A percentile compares a stretch with the other conserved stretches of the same genome.
These are phyloP conservation scores for Papiliotrema laurentii DNA, from an alignment of 1,284 basidiomycete species.

Conservation along the genomic window DNA sequence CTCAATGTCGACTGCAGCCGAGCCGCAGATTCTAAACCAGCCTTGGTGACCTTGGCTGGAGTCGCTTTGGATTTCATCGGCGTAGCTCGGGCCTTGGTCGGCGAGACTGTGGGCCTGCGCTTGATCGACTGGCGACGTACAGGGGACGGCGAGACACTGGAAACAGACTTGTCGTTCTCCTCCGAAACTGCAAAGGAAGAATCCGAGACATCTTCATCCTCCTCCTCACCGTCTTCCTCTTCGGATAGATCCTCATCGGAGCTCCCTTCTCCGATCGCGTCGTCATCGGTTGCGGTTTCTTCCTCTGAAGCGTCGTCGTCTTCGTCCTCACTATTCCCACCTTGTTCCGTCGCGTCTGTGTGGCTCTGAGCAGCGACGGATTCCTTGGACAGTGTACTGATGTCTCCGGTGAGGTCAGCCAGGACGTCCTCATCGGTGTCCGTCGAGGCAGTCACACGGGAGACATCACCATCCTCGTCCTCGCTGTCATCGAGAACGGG, in stretches of 20 bases:
- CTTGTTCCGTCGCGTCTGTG: background rate
- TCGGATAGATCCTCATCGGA: conserved; percentile 16
- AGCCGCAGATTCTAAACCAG: background rate
- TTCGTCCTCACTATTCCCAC: conserved; percentile 19
- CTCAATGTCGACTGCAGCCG: background rate
- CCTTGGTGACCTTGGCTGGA: background rate
- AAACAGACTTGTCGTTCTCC: conserved; percentile 8
- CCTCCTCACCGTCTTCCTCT: conserved; percentile 19
- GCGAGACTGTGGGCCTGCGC: conserved; percentile 7
- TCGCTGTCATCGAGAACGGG: background rate
- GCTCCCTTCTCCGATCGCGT: conserved; percentile 11
- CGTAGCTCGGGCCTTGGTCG: conserved; percentile 5
- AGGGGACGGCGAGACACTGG: conserved; percentile 14
- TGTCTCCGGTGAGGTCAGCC: background rate
- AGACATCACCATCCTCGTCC: conserved; percentile 8
- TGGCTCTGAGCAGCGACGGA: background rate
- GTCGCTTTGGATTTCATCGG: background rate
- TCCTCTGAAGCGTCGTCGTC: conserved; percentile 9
- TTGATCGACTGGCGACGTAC: conserved; percentile 23
- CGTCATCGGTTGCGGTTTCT: conserved; percentile 5
- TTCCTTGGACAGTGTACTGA: background rate
- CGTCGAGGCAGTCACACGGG: background rate
- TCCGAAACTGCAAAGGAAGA: conserved; percentile 20
- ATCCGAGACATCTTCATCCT: conserved; percentile 23
- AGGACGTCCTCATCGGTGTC: conserved; percentile 12